Conservation (phyloP, 768 basidiomycete genomes). For the Boletus rex-veris region DNA sequence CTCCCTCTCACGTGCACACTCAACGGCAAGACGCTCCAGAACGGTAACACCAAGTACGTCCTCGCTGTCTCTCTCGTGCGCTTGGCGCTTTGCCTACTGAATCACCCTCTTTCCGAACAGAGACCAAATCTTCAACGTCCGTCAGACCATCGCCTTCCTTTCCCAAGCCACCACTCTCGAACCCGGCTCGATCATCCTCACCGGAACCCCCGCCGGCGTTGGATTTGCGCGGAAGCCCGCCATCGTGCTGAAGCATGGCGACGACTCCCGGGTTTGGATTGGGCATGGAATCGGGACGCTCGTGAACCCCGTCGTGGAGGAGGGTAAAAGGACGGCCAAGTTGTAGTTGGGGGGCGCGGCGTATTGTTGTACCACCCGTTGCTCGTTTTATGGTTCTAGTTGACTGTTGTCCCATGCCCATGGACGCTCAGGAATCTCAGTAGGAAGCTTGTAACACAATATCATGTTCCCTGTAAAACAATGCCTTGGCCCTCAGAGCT, state of each 20-base stretch:
- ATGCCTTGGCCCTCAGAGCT: no score
- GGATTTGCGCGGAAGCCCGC: slow-evolving; percentile 75
- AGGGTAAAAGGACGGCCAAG: slow-evolving; percentile 41
- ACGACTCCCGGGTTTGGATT: slow-evolving; percentile 65
- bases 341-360: slow-evolving; percentile 30
- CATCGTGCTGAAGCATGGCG: slow-evolving; percentile 68
- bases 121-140: slow-evolving; percentile 77
- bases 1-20: slow-evolving; percentile 59
- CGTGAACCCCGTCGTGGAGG: slow-evolving; percentile 75
- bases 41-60: slow-evolving; percentile 69
- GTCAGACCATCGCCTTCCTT: slow-evolving; percentile 73
- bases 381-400: not conserved
- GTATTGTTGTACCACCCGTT: not conserved
- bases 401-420: not conserved
- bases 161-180: slow-evolving; percentile 82
- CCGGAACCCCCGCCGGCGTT: slow-evolving; percentile 79
- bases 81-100: not conserved
- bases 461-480: no score
- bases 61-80: no score
- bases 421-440: no score
- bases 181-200: slow-evolving; percentile 79
- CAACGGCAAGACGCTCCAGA: slow-evolving; percentile 68
- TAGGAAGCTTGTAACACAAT: no score
- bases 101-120: slow-evolving; percentile 34
- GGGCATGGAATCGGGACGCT: slow-evolving; percentile 76